Conservation (phyloP, 768 basidiomycete genomes). For the Trametes cinnabarina region DNA sequence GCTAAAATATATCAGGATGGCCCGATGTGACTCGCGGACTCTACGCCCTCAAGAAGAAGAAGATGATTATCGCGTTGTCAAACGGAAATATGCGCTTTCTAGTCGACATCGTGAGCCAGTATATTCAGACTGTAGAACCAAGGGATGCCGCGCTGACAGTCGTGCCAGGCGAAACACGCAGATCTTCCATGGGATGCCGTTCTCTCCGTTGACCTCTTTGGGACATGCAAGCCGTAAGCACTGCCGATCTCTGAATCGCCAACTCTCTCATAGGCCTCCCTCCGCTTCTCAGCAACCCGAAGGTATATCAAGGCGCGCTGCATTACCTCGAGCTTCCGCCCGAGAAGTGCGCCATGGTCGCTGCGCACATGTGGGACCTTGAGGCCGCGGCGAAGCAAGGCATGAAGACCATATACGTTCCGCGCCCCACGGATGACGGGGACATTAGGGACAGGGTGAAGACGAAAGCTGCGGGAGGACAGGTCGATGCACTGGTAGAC, state of each 20-base stretch:
- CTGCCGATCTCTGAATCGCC: too few species aligned
- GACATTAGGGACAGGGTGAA: constrained; percentile 33
- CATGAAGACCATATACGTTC: constrained; percentile 58
- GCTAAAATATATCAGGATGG: constrained; percentile 43
- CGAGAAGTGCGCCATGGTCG: constrained; percentile 58
- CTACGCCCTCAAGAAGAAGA: constrained; percentile 46
- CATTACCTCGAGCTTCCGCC: constrained; percentile 50
- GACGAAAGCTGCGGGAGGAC: constrained; percentile 51
- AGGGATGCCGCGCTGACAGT: neutral
- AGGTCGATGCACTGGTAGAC: constrained; percentile 53
- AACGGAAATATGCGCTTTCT: constrained; percentile 64
- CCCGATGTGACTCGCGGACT: constrained; percentile 51
- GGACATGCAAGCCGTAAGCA: constrained; percentile 65
- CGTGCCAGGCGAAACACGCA: constrained; percentile 54
- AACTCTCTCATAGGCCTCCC: too few species aligned
- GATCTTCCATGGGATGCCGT: constrained; percentile 61
- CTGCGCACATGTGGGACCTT: constrained; percentile 58
- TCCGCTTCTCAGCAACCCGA: constrained; percentile 40
- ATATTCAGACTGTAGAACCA: neutral
- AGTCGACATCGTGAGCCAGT: constrained; percentile 55
- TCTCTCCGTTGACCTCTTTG: constrained; percentile 58
- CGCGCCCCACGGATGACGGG: constrained; percentile 46
- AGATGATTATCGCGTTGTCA: constrained; percentile 51
- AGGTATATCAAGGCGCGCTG: constrained; percentile 48
- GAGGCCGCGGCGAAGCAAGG: constrained; percentile 50